phyloP scores from a whole-genome alignment of 1,284 basidiomycete genomes.

The Gomphus bonarii region DNA sequence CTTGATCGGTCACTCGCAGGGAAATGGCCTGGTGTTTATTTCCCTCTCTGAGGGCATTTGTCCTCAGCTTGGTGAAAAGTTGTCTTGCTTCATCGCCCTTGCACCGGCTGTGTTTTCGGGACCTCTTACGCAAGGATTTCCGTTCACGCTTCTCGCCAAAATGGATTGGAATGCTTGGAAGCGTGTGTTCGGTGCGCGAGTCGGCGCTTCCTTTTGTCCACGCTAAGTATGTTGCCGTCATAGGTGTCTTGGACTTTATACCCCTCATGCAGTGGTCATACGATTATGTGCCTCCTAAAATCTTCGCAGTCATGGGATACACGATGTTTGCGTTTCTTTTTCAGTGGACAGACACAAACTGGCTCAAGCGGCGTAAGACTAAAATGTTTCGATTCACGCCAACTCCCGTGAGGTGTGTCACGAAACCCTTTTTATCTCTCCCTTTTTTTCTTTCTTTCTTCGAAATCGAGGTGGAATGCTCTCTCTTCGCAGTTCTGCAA shows the following conservation, averaged over 20 bases:
- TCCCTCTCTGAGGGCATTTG: constrained; percentile 46
- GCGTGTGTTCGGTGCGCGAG: constrained; percentile 34
- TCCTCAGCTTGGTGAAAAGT: constrained; percentile 40
- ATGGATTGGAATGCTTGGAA: constrained; percentile 46
- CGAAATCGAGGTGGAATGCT: no score
- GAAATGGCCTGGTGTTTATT: constrained; percentile 43
- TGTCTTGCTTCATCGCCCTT: constrained; percentile 47
- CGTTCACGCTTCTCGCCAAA: constrained; percentile 36
- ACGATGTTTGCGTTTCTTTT: constrained; percentile 56
- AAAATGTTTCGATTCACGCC: constrained; percentile 61
- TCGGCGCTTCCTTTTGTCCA: not conserved
- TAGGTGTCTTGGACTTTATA: constrained; percentile 46
- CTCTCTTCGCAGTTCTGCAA: constrained; percentile 24
- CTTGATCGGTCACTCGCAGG: constrained; percentile 54
- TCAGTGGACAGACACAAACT: constrained; percentile 54
- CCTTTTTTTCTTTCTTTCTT: no score
- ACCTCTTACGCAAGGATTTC: constrained; percentile 46
- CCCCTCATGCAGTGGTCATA: constrained; percentile 52
- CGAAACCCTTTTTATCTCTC: not conserved
- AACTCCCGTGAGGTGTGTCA: constrained; percentile 36
- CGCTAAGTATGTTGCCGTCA: not conserved
- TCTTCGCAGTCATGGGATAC: constrained; percentile 35
- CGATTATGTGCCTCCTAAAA: constrained; percentile 37
- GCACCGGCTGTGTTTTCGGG: constrained; percentile 54
- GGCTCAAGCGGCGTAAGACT: constrained; percentile 41